Evolutionary conservation across 805 yeast species (phyloP), one percentile per base, ranked within the genome.

Genomic region (Wickerhamomyces rabaulensis): DNA sequence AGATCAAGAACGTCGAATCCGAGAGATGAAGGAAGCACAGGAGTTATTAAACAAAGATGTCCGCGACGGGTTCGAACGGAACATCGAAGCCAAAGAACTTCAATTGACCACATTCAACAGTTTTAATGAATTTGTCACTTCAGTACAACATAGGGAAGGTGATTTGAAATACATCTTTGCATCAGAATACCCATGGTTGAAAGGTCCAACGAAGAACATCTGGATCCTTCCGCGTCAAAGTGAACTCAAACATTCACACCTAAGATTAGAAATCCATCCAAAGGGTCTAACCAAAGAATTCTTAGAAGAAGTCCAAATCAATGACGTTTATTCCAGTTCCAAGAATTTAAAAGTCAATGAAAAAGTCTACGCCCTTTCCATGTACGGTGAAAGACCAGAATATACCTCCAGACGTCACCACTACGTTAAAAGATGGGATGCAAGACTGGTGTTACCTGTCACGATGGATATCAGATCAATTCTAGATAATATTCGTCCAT

Each of bases 111-210:
- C 76, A 1, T 67, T 67, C 48, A 69, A 70, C 37, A 68, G 70
- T 4, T 68, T 75, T 45, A 54, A 62, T 9, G 66, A 68, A 6
- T 70, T 65, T 43, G 47, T 58, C 13, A 48, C 50, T 22, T 41
- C 49, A 3, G 41, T 25, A 23, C 48, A 38, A 9, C 39, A 35
- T 2, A 13, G 31, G 8, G 41, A 42, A 4, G 20, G 19, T 9
- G 53, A 49, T 47, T 13, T n/a, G 27, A 19, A 49, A 36, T 42
- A 29, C 19, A 9, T 54, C 3, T 29, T 40, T 25, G 16, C 49
- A 7, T 68, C 72, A 5, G 45, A 49, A 21, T 67, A 57, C 44
- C 67, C 71, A 0, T 70, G 72, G 72, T 58, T 67, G 2, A 57
- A 50, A 36, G 62, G 66, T 1, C 46, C 56, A 23, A 50, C 66